phyloP scores from a whole-genome alignment of 2,329 filamentous ascomycete genomes.

The Helicocarpus griseus region DNA sequence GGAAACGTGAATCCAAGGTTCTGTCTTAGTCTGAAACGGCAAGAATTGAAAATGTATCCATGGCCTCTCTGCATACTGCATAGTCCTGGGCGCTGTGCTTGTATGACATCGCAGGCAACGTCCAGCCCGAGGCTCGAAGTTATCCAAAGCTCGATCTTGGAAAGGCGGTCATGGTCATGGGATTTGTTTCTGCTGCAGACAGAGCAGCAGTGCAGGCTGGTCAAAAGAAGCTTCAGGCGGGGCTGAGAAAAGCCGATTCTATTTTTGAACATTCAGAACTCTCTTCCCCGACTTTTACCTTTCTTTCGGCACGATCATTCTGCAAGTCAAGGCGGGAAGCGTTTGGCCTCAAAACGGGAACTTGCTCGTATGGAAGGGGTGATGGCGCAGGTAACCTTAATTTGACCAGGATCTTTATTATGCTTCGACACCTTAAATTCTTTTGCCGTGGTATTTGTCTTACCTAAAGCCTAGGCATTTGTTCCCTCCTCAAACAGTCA shows the following conservation, averaged over 20 bases:
- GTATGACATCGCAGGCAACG: too few relatives aligned
- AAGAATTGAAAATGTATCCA: background rate
- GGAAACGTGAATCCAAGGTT: background rate
- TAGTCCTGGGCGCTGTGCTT: too few relatives aligned
- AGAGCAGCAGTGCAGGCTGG: background rate
- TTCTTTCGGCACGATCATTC: background rate
- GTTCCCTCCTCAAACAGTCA: background rate
- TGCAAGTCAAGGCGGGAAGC: background rate
- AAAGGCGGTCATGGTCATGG: too few relatives aligned
- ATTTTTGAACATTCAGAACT: background rate
- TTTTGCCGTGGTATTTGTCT: too few relatives aligned
- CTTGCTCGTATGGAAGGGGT: background rate
- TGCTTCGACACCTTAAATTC: too few relatives aligned
- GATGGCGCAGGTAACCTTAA: slow-evolving; percentile 2
- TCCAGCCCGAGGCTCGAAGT: background rate
- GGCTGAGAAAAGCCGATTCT: background rate
- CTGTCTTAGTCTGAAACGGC: background rate
- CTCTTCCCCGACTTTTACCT: background rate
- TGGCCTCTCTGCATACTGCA: background rate
- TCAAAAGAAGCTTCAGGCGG: background rate
- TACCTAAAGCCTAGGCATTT: too few relatives aligned
- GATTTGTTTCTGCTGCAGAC: too few relatives aligned
- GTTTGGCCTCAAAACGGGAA: background rate
- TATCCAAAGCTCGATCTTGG: background rate
- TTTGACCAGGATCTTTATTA: background rate